Percentiles rank a stretch among this genome's conserved stretches.
These are phyloP conservation scores for Letharia columbiana DNA, from an alignment of 495 filamentous ascomycete genomes.

Conservation along the genomic window DNA sequence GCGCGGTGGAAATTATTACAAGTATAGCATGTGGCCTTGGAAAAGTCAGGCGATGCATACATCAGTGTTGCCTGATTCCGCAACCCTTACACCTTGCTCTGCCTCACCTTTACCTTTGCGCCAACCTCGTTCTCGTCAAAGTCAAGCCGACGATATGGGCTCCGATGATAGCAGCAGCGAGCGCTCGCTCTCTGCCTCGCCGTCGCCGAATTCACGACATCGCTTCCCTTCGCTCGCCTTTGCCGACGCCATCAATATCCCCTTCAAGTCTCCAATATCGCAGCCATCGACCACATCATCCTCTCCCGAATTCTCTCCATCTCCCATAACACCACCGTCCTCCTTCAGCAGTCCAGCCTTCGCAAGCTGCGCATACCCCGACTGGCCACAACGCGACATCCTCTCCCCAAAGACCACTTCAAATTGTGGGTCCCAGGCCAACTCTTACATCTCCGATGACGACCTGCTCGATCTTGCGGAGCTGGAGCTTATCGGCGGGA, in stretches of 20 bases:
- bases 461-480: conserved; percentile 24
- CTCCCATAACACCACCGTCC: conserved; percentile 17
- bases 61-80: conserved; percentile 1
- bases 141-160: conserved; percentile 11
- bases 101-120: neutral
- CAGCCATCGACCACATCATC: conserved; percentile 14
- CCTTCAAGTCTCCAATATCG: conserved; percentile 20
- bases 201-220: conserved; percentile 8
- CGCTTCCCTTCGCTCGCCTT: conserved; percentile 22
- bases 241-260: conserved; percentile 22
- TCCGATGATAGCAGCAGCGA: conserved; percentile 19
- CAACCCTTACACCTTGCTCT: neutral
- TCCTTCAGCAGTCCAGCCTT: conserved; percentile 12
- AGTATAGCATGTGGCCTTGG: neutral
- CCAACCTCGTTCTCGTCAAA: neutral
- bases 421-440: conserved; percentile 16
- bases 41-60: neutral
- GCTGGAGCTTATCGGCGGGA: conserved; percentile 16
- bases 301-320: conserved; percentile 15
- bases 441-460: conserved; percentile 26
- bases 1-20: neutral
- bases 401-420: conserved; percentile 19
- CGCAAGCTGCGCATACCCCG: conserved; percentile 23
- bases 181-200: conserved; percentile 19
- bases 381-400: conserved; percentile 25